phyloP scores from a whole-genome alignment of 75 land plant species.

The Adiantum capillusveneris region DNA sequence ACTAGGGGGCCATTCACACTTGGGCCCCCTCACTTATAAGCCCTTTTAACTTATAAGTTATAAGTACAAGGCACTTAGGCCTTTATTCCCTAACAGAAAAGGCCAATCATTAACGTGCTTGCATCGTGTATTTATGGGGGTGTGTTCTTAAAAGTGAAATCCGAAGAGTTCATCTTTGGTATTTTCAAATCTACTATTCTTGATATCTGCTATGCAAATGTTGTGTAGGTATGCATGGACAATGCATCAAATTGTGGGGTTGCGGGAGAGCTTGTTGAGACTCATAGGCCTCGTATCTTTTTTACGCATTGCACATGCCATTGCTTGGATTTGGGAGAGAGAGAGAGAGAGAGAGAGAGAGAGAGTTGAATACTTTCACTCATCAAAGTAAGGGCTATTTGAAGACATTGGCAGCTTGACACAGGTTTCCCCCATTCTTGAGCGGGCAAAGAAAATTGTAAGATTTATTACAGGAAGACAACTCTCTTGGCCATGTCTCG shows the following conservation, averaged over 20 bases:
- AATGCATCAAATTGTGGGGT: neutral
- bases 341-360: too few relatives aligned
- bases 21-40: too few relatives aligned
- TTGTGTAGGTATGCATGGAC: too few relatives aligned
- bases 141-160: neutral
- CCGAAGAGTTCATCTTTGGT: neutral
- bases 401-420: neutral
- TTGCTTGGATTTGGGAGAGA: neutral
- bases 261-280: neutral
- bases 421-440: neutral
- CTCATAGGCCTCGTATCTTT: neutral
- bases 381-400: too few relatives aligned
- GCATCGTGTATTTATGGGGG: neutral
- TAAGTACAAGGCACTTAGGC: too few relatives aligned
- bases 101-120: neutral
- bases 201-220: neutral
- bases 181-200: neutral
- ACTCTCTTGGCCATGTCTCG: neutral
- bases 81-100: too few relatives aligned
- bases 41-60: too few relatives aligned
- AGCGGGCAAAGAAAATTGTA: neutral
- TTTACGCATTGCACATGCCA: neutral
- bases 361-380: too few relatives aligned
- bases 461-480: neutral
- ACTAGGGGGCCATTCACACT: too few relatives aligned